Conservation (phyloP, 1,284 basidiomycete genomes). For the Testicularia cyperi region DNA sequence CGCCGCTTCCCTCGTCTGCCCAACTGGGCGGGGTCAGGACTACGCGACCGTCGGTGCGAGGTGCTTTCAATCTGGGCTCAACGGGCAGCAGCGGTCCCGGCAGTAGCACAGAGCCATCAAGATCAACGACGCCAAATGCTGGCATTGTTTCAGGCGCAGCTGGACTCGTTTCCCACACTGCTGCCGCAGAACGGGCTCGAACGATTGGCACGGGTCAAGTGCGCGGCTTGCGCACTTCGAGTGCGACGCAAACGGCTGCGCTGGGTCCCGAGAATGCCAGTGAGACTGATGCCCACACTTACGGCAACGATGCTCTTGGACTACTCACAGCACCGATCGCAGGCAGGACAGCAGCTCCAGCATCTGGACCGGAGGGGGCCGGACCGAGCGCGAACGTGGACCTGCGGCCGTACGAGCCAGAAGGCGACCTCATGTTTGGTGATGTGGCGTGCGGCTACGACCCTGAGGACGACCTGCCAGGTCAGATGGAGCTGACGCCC, state of each 20-base stretch:
- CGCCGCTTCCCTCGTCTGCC: no score
- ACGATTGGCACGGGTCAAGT: not conserved
- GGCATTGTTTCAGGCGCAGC: not conserved
- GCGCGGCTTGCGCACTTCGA: not conserved
- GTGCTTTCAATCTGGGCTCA: not conserved
- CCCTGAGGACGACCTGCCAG: constrained; percentile 35
- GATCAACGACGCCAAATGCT: not conserved
- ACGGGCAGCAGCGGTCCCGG: not conserved
- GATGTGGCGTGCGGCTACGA: constrained; percentile 23
- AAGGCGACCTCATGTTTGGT: constrained; percentile 34
- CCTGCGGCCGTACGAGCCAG: constrained; percentile 21
- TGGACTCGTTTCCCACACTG: not conserved
- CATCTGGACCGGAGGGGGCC: no score
- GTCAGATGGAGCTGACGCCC: constrained; percentile 36
- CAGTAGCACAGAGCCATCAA: not conserved
- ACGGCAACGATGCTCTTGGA: no score
- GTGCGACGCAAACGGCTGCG: not conserved
- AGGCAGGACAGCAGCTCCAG: no score
- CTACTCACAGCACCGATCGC: no score
- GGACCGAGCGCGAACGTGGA: no score
- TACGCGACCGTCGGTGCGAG: not conserved
- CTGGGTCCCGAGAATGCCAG: no score
- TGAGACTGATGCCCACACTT: no score
- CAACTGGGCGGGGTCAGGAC: not conserved
- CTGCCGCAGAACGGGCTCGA: not conserved